Percentiles rank a stretch among this genome's conserved stretches.
These are phyloP conservation scores for Prunella vulgaris DNA, from an alignment of 257 asterid genomes.

Conservation along the genomic window DNA sequence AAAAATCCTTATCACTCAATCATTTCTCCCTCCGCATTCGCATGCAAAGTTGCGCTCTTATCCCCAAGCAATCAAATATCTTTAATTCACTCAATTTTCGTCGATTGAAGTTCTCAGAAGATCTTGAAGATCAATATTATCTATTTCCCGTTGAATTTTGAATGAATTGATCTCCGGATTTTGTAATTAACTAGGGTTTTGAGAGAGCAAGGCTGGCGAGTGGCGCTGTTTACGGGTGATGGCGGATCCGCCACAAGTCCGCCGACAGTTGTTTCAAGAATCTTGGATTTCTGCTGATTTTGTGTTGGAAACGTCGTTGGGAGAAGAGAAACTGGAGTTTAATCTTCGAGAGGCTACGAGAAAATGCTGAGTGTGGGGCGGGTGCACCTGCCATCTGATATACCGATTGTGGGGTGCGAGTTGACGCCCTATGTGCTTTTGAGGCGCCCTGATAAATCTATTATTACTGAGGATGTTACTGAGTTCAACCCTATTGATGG, in stretches of 20 bases:
- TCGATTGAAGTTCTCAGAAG: background rate
- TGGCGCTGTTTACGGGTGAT: slow-evolving; percentile 51
- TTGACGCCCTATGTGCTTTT: slow-evolving; percentile 81
- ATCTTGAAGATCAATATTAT: background rate
- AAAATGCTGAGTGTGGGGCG: slow-evolving; percentile 90
- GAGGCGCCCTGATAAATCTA: slow-evolving; percentile 56
- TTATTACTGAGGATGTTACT: slow-evolving; percentile 57
- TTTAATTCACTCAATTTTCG: slow-evolving; percentile 1
- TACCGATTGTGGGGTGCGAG: slow-evolving; percentile 96
- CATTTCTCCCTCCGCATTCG: slow-evolving; percentile 4
- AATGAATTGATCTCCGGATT: slow-evolving; percentile 12
- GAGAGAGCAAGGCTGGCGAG: slow-evolving; percentile 65
- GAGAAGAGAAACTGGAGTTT: slow-evolving; percentile 21
- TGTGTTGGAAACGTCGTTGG: slow-evolving; percentile 18
- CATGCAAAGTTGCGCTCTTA: background rate
- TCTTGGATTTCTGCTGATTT: slow-evolving; percentile 21
- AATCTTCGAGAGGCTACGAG: slow-evolving; percentile 15
- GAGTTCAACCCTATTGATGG: slow-evolving; percentile 69
- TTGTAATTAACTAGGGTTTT: slow-evolving; percentile 19
- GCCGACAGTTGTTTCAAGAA: slow-evolving; percentile 37
- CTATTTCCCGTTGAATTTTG: background rate
- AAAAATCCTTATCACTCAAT: background rate
- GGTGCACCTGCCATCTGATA: slow-evolving; percentile 93
- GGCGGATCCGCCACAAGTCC: slow-evolving; percentile 86
- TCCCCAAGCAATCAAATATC: slow-evolving; percentile 12